Percentiles rank a stretch among this genome's conserved stretches.
These are phyloP conservation scores for Geoglossum glabrum DNA, from an alignment of 495 filamentous ascomycete genomes.

Conservation along the genomic window DNA sequence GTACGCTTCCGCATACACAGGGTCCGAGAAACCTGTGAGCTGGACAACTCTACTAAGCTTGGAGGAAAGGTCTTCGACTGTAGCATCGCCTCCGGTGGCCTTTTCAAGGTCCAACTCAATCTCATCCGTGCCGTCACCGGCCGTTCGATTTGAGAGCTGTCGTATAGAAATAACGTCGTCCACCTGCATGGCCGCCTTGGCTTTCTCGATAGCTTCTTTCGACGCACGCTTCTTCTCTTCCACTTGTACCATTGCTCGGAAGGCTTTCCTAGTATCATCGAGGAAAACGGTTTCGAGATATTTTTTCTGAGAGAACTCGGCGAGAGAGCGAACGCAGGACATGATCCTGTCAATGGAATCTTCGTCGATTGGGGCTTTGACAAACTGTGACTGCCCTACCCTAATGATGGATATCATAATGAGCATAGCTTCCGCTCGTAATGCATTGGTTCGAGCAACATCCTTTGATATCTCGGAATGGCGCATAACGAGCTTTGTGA, in stretches of 20 bases:
- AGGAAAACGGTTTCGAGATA: constrained; percentile 84
- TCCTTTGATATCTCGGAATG: constrained; percentile 89
- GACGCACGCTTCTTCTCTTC: constrained; percentile 93
- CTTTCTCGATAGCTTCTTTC: constrained; percentile 77
- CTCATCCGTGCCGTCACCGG: constrained; percentile 64
- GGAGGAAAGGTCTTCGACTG: constrained; percentile 66
- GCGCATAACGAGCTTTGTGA: constrained; percentile 97
- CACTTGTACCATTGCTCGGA: constrained; percentile 93
- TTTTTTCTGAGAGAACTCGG: constrained; percentile 76
- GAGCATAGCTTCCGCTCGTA: constrained; percentile 93
- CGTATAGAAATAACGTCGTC: constrained; percentile 87
- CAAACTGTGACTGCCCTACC: constrained; percentile 92
- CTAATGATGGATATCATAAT: constrained; percentile 99
- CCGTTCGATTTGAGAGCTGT: constrained; percentile 81
- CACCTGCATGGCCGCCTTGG: constrained; percentile 84
- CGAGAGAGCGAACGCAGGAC: constrained; percentile 81
- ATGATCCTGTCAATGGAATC: constrained; percentile 95
- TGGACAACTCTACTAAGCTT: constrained; percentile 95
- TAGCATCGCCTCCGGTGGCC: constrained; percentile 76
- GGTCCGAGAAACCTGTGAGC: constrained; percentile 93
- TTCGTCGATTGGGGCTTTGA: constrained; percentile 92
- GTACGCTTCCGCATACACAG: constrained; percentile 95
- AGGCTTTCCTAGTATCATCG: constrained; percentile 89
- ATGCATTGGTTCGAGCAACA: constrained; percentile 69
- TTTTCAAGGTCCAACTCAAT: constrained; percentile 81